These are phyloP conservation scores for Boehmeria nivea DNA, from an alignment of 306 rosid species.

Conservation along the genomic window DNA sequence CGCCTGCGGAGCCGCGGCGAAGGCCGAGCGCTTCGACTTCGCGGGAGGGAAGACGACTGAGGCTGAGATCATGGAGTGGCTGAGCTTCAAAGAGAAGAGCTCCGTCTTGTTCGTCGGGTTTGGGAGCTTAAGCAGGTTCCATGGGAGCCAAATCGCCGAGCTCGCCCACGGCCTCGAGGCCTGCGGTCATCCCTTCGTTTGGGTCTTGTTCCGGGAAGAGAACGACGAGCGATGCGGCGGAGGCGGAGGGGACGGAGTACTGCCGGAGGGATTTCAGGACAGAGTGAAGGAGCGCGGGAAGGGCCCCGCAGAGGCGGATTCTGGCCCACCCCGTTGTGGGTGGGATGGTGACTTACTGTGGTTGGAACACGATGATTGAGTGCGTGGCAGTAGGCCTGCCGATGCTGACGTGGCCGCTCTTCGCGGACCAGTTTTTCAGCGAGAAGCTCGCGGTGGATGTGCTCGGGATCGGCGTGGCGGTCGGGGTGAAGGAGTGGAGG, in stretches of 20 bases:
- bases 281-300: constrained; percentile 9
- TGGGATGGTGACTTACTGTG: background rate
- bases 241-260: too few relatives aligned
- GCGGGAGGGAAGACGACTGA: constrained; percentile 37
- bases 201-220: constrained; percentile 25
- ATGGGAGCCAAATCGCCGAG: constrained; percentile 11
- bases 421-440: background rate
- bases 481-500: constrained; percentile 56
- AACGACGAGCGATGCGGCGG: background rate
- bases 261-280: background rate
- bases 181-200: constrained; percentile 25
- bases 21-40: constrained; percentile 51
- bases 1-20: constrained; percentile 36
- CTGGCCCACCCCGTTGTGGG: background rate
- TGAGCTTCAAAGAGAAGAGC: constrained; percentile 28
- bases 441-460: background rate
- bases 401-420: background rate
- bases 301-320: background rate
- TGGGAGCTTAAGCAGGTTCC: constrained; percentile 11
- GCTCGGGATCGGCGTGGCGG: constrained; percentile 36
- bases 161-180: constrained; percentile 29
- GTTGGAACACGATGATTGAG: background rate
- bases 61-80: constrained; percentile 37
- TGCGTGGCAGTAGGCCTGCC: background rate
- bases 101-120: constrained; percentile 23